phyloP scores from a whole-genome alignment of 2,329 filamentous ascomycete species.

The Paecilomyces fulvus region DNA sequence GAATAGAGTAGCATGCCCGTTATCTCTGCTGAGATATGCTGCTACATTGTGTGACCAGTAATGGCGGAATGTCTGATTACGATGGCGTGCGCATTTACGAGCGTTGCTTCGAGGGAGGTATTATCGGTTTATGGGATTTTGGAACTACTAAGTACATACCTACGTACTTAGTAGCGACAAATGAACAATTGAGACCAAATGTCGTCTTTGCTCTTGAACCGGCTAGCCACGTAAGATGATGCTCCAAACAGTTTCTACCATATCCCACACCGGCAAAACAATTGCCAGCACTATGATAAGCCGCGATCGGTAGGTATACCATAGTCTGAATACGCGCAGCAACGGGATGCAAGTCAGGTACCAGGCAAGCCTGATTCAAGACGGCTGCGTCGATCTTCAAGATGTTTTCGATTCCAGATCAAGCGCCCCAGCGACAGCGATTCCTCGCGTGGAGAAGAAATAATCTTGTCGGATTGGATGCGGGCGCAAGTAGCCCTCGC shows the following conservation, averaged over 20 bases:
- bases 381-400: not conserved
- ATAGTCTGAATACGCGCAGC: not conserved
- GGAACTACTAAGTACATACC: too few species aligned
- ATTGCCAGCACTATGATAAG: not conserved
- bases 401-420: not conserved
- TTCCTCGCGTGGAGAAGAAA: not conserved
- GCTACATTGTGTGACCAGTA: not conserved
- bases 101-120: not conserved
- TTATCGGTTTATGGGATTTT: not conserved
- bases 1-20: not conserved
- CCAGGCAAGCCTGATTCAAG: not conserved
- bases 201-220: too few species aligned
- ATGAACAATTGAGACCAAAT: not conserved
- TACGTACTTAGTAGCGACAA: not conserved
- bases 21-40: not conserved
- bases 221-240: not conserved
- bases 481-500: not conserved
- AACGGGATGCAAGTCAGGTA: not conserved
- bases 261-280: not conserved
- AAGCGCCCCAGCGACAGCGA: not conserved
- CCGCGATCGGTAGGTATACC: not conserved
- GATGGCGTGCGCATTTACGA: not conserved
- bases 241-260: not conserved
- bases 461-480: not conserved
- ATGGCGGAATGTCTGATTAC: not conserved